Base-by-base conservation (phyloP, 805 yeast species). In the Kazachstania taianensis region DNA sequence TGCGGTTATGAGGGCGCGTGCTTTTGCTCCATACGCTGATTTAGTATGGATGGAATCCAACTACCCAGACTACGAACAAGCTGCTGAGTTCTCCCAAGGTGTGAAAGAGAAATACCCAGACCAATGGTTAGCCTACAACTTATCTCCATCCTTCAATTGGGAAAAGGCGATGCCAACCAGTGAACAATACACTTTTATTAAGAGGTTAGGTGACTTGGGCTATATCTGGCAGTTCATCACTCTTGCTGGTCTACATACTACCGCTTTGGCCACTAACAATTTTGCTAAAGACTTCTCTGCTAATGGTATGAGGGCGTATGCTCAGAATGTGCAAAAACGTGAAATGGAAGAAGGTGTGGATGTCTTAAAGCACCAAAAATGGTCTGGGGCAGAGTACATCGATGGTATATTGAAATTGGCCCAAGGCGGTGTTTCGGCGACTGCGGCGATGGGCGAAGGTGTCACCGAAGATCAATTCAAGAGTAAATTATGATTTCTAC, bases 361-460 rank as follows among this genome's bases (percentile, higher is more conserved):
- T 63, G 94, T 89, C 41, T 94, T 89, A 45, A 89, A 86, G 71
- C 97, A 89, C 64, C 97, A 89, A 65, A 85, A 87, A 63, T 89
- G 97, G 97, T 85, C 96, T 29, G 97, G 97, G 58, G 97, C 97
- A 20, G 94, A 84, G 65, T 87, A 85, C 68, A 81, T 89, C 55
- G 97, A 89, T 63, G 79, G 84, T 41, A 69, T 89, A 55, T 76
- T 89, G 61, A 86, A 80, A 63, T 69, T 85, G 63, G 92, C 86
- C 18, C 79, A 92, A 38, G 96, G 96, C 52, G 97, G 97, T 66
- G 81, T 87, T 40, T 72, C 87, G 35, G 80, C 94, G 14, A 89
- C 97, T 33, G 94, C 96, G 47, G 96, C 97, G 33, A 89, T 89
- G 96, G 96, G 96, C 56, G 80, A 80, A 43, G 97, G 97, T 69